Conservation (phyloP, 257 asterid genomes). For the Nicotiana sylvestris region DNA sequence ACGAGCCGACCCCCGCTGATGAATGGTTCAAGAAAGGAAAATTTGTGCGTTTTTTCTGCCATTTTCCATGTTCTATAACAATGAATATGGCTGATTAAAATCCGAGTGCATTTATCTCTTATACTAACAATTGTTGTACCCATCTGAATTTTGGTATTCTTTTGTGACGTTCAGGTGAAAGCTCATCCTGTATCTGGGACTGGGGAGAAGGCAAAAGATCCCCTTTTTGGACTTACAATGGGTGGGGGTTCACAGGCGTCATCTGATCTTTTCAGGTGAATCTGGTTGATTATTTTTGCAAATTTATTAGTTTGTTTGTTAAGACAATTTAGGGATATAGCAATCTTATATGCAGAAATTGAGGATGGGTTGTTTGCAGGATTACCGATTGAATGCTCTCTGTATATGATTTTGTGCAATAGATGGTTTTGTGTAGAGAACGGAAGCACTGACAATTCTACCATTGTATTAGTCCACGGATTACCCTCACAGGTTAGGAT, state of each 20-base stretch:
- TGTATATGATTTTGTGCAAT: conserved; percentile 59
- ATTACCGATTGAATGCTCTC: conserved; percentile 57
- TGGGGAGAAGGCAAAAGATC: conserved; percentile 91
- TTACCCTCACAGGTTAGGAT: conserved; percentile 78
- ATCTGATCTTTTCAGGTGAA: conserved; percentile 74
- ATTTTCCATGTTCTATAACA: background rate
- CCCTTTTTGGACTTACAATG: conserved; percentile 78
- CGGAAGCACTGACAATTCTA: conserved; percentile 57
- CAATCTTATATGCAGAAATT: conserved; percentile 38
- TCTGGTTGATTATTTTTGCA: background rate
- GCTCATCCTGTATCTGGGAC: conserved; percentile 77
- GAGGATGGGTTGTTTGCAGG: conserved; percentile 79
- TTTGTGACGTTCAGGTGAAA: conserved; percentile 46
- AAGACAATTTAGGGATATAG: conserved; percentile 16
- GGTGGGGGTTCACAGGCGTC: conserved; percentile 74
- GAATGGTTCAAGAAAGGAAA: conserved; percentile 83
- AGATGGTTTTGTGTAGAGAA: conserved; percentile 92
- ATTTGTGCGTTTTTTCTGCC: conserved; percentile 33
- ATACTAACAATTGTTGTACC: background rate
- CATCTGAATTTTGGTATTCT: background rate
- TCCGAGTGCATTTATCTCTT: background rate
- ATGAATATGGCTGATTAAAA: background rate
- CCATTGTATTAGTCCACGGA: conserved; percentile 70
- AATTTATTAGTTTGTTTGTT: background rate
- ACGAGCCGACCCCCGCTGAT: conserved; percentile 81